These are phyloP conservation scores for Xylariaceae sp. DNA, from an alignment of 2,329 filamentous ascomycete species.

Conservation along the genomic window DNA sequence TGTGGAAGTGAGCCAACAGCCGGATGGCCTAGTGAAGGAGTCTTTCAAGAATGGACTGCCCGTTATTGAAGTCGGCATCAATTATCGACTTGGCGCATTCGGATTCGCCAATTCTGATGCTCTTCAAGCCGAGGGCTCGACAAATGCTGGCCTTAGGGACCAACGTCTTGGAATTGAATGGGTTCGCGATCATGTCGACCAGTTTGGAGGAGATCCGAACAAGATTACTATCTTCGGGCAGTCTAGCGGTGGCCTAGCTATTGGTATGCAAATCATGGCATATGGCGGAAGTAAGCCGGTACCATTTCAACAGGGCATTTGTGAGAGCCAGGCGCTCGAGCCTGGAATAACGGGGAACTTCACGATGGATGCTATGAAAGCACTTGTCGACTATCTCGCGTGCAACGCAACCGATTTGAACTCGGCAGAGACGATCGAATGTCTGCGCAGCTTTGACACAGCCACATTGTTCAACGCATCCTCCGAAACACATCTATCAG, in stretches of 20 bases:
- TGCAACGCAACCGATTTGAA: constrained; percentile 43
- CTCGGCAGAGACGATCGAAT: constrained; percentile 42
- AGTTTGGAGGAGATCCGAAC: constrained; percentile 43
- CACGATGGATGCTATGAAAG: constrained; percentile 45
- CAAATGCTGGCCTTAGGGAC: constrained; percentile 47
- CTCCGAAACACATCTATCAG: constrained; percentile 39
- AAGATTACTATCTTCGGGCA: constrained; percentile 45
- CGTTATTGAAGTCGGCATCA: constrained; percentile 35
- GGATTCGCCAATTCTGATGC: constrained; percentile 31
- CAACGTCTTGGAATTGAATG: constrained; percentile 44
- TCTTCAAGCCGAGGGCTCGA: constrained; percentile 28
- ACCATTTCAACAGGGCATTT: constrained; percentile 46
- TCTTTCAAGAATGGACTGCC: constrained; percentile 42
- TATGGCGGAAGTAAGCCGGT: constrained; percentile 42
- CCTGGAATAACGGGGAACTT: constrained; percentile 49
- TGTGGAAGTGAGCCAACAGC: constrained; percentile 34
- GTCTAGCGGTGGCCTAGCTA: constrained; percentile 34
- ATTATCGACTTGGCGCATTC: constrained; percentile 35
- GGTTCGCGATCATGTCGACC: constrained; percentile 45
- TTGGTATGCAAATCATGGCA: constrained; percentile 48
- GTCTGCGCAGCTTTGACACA: constrained; percentile 44
- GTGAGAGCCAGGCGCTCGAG: constrained; percentile 49
- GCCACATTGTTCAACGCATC: constrained; percentile 43
- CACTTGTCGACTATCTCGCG: constrained; percentile 39
- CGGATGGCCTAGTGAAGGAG: constrained; percentile 45